Base-by-base conservation (phyloP, 495 filamentous ascomycete species). In the Trichoderma asperelloides region DNA sequence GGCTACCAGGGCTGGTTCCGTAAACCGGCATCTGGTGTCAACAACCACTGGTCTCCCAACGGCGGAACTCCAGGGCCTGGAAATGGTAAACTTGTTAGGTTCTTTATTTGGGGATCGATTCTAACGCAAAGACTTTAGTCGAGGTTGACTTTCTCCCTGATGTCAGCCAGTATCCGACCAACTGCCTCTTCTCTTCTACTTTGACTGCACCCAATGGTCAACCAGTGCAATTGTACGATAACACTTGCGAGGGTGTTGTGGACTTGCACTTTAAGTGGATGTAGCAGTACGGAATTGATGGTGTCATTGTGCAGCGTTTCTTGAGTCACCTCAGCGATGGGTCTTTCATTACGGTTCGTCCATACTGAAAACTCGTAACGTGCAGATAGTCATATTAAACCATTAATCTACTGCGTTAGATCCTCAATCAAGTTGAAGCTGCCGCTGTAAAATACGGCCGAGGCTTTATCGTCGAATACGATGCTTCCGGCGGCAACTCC, bases 1-100 rank as follows among this genome's bases (percentile, higher is more conserved):
- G 74, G 74, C 33, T 76, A 75, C 37, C 73, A 75, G 62, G 74
- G 71, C 25, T 75, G 73, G 68, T 76, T 76, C 55, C 70, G 74
- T 18, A 74, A 73, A 25, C 74, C 74, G 41, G 40, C 66, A 3
- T 66, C 73, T 28, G 73, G 55, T 15, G 55, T 60, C 55, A 60
- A 60, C 27, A 60, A 60, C 55, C 55, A 60, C 55, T 60, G 55
- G 55, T 60, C 55, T 33, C 55, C 55, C 1, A 60, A 73, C 21
- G 62, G 74, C 62, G 71, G 71, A n/a, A 74, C 71, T 27, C 72
- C 71, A 4, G 69, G 71, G 49, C 66, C 72, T 40, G 71, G 72
- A 0, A 71, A 72, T 63, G 72, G 69, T 70, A 64, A 62, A 13
- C 27, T 67, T 62, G 33, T 40, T 30, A 0, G 13, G 25, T 55